These are phyloP conservation scores for Colletotrichum liaoningense DNA, from an alignment of 2,329 filamentous ascomycete species.

Conservation along the genomic window DNA sequence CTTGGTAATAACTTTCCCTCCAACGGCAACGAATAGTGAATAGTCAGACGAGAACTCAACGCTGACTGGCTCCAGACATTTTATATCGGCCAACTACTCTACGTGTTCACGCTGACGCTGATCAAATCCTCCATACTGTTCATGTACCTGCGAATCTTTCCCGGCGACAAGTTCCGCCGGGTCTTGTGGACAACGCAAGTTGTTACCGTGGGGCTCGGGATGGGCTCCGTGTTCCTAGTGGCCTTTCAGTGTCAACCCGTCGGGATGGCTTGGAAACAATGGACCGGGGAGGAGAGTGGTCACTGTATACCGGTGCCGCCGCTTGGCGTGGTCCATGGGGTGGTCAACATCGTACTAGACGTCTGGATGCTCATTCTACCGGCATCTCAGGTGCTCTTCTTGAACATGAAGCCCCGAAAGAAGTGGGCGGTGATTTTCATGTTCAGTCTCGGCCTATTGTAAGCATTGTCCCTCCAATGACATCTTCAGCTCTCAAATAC, in stretches of 20 bases:
- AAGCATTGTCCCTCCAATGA: not conserved
- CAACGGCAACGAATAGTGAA: not conserved
- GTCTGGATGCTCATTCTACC: conserved; percentile 20
- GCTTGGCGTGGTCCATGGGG: not conserved
- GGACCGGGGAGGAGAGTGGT: not conserved
- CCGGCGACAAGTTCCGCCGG: not conserved
- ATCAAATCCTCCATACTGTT: not conserved
- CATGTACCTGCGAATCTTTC: not conserved
- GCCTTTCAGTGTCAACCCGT: conserved; percentile 5
- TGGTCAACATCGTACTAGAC: not conserved
- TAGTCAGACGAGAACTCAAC: not conserved
- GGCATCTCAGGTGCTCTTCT: not conserved
- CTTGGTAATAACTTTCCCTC: not conserved
- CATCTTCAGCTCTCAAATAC: not conserved
- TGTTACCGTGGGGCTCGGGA: not conserved
- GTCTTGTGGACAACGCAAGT: not conserved
- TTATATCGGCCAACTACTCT: not conserved
- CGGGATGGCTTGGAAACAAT: not conserved
- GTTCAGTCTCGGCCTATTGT: conserved; percentile 19
- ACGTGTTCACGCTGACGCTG: not conserved
- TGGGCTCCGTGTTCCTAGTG: not conserved
- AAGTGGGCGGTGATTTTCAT: conserved; percentile 14
- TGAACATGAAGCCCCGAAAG: not conserved
- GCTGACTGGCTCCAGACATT: not conserved
- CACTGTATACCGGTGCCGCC: not conserved